phyloP scores from a whole-genome alignment of 2,329 filamentous ascomycete genomes.

The Aureobasidium sp. region DNA sequence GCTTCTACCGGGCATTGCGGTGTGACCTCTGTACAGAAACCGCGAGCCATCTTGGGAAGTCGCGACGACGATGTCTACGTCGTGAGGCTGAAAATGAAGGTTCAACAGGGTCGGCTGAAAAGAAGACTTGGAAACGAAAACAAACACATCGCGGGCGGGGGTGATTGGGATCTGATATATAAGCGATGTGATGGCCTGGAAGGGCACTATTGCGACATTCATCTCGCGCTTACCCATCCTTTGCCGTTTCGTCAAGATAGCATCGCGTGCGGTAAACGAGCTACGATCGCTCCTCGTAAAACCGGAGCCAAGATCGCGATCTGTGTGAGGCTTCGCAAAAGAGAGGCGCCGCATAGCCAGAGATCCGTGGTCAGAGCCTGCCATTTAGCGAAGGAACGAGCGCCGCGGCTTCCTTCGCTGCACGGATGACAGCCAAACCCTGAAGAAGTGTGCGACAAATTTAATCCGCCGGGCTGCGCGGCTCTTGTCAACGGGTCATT shows the following conservation, averaged over 20 bases:
- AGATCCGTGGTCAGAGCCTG: not conserved
- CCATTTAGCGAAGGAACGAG: not conserved
- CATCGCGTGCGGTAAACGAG: constrained; percentile 3
- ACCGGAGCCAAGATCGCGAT: not conserved
- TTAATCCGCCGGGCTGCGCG: not conserved
- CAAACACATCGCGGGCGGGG: not conserved
- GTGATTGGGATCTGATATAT: not conserved
- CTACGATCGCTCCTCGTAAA: constrained; percentile 8
- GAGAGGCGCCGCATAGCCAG: not conserved
- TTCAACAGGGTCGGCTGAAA: not conserved
- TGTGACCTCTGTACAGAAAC: constrained; percentile 21
- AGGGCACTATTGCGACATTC: constrained; percentile 7
- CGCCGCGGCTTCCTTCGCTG: not conserved
- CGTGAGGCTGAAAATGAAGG: not conserved
- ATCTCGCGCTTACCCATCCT: not conserved
- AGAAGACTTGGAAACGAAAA: not conserved
- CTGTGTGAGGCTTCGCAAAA: not conserved
- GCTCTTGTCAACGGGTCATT: not conserved
- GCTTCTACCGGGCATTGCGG: constrained; percentile 28
- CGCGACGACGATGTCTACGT: not conserved
- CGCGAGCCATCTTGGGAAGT: not conserved
- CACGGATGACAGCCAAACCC: constrained; percentile 3
- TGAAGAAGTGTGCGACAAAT: not conserved
- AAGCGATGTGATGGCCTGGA: not conserved
- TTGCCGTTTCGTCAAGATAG: constrained; percentile 10